Evolutionary conservation across 257 asterid species (phyloP).

Genomic region (Cynanchum wilfordii): DNA sequence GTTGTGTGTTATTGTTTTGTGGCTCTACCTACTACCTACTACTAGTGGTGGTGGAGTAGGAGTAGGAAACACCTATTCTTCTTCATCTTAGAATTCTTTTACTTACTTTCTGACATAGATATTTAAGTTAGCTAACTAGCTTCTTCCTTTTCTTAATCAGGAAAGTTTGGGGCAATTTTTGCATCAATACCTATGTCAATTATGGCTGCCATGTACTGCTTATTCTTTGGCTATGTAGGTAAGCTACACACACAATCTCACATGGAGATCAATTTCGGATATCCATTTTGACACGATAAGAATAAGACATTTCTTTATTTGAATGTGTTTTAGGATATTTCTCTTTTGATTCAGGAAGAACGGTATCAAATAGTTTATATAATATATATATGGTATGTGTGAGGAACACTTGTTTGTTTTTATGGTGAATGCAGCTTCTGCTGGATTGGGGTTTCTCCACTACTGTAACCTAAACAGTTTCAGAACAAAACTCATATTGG

Average conservation of each 20-base stretch:
- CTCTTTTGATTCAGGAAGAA: too few species aligned
- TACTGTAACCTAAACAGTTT: constrained; percentile 81
- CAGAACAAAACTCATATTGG: constrained; percentile 62
- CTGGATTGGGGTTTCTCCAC: constrained; percentile 69
- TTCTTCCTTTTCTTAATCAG: constrained; percentile 27
- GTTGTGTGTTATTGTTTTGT: background rate
- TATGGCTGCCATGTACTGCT: constrained; percentile 69
- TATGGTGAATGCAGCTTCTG: constrained; percentile 48
- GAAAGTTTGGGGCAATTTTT: constrained; percentile 70
- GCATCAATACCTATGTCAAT: constrained; percentile 69
- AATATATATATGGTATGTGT: too few species aligned
- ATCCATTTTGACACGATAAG: too few species aligned
- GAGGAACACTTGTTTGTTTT: background rate
- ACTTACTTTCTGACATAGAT: background rate
- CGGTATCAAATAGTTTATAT: too few species aligned
- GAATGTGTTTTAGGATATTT: too few species aligned
- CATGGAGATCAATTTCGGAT: too few species aligned
- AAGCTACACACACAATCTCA: constrained; percentile 17
- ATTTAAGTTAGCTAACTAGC: background rate
- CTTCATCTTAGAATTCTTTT: background rate
- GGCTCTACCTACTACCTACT: background rate
- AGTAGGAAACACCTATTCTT: background rate
- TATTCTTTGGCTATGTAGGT: constrained; percentile 72
- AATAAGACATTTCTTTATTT: background rate
- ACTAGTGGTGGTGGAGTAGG: too few species aligned